Conservation (phyloP, 441 rosid species). For the Aquilaria agallochum region DNA sequence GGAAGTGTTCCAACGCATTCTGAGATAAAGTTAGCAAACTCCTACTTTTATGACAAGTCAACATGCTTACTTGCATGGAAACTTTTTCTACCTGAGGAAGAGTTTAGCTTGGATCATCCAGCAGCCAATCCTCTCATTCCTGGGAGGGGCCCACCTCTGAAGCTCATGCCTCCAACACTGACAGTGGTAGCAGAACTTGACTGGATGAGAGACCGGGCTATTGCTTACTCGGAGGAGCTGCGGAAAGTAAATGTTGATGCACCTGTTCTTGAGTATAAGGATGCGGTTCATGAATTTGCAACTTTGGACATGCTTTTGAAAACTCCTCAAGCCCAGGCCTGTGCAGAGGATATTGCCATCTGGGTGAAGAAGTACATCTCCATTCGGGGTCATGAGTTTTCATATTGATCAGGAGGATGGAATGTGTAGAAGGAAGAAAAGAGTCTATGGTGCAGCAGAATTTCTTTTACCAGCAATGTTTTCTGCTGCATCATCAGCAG, state of each 20-base stretch:
- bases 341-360: slow-evolving; percentile 87
- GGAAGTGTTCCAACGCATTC: slow-evolving; percentile 85
- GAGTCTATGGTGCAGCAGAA: slow-evolving; percentile 8
- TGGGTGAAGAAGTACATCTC: slow-evolving; percentile 95
- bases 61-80: slow-evolving; percentile 85
- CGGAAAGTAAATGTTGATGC: slow-evolving; percentile 89
- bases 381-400: slow-evolving; percentile 80
- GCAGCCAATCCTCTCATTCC: slow-evolving; percentile 86
- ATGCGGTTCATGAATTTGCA: slow-evolving; percentile 95
- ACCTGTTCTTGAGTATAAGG: slow-evolving; percentile 90
- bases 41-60: slow-evolving; percentile 85
- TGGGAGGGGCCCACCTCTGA: slow-evolving; percentile 72
- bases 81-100: slow-evolving; percentile 77
- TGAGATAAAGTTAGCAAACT: slow-evolving; percentile 82
- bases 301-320: slow-evolving; percentile 84
- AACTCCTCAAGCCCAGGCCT: slow-evolving; percentile 88
- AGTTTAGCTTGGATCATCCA: slow-evolving; percentile 79
- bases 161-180: slow-evolving; percentile 89
- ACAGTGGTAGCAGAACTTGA: slow-evolving; percentile 93
- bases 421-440: background rate
- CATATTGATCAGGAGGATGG: slow-evolving; percentile 42
- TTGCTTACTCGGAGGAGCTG: slow-evolving; percentile 86
- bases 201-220: slow-evolving; percentile 97
- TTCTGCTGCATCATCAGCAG: background rate
- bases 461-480: slow-evolving; percentile 6